A percentile compares a stretch with the other conserved stretches of the same genome.
These are phyloP conservation scores for Hygrophoropsis aurantiaca DNA, from an alignment of 768 basidiomycete species.

Conservation along the genomic window DNA sequence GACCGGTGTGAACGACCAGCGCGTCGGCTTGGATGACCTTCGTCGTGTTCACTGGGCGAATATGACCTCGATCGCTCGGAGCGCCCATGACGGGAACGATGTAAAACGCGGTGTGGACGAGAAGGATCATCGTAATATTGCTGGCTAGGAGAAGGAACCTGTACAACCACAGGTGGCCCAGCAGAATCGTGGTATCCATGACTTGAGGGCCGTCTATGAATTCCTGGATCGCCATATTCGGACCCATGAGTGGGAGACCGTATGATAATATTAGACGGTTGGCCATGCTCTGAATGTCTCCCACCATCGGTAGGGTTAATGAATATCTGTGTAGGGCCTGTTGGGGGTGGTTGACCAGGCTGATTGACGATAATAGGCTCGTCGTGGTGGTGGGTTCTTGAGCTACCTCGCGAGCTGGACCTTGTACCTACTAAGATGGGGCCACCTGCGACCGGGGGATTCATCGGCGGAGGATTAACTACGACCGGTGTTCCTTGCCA, in stretches of 20 bases:
- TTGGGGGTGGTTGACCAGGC: conserved; percentile 1
- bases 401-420: too few relatives aligned
- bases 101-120: too few relatives aligned
- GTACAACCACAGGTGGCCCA: conserved; percentile 6
- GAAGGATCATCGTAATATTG: too few relatives aligned
- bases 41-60: too few relatives aligned
- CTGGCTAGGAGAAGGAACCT: conserved; percentile 4
- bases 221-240: not conserved
- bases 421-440: too few relatives aligned
- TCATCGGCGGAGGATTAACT: conserved; percentile 15
- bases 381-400: not conserved
- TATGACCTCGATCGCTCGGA: too few relatives aligned
- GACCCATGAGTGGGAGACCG: too few relatives aligned
- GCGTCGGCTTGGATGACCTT: too few relatives aligned
- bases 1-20: too few relatives aligned
- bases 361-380: not conserved
- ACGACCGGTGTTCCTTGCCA: conserved; percentile 22
- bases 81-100: too few relatives aligned
- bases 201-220: conserved; percentile 23
- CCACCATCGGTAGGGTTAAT: conserved; percentile 2
- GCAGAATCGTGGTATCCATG: conserved; percentile 17
- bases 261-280: not conserved
- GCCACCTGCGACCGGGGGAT: conserved; percentile 3
- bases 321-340: conserved; percentile 1
- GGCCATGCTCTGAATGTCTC: not conserved